Percentiles rank a stretch among this genome's conserved stretches.
Evolutionary conservation across 1,284 basidiomycete species (phyloP).

Genomic region (Cutaneotrichosporon sp.): DNA sequence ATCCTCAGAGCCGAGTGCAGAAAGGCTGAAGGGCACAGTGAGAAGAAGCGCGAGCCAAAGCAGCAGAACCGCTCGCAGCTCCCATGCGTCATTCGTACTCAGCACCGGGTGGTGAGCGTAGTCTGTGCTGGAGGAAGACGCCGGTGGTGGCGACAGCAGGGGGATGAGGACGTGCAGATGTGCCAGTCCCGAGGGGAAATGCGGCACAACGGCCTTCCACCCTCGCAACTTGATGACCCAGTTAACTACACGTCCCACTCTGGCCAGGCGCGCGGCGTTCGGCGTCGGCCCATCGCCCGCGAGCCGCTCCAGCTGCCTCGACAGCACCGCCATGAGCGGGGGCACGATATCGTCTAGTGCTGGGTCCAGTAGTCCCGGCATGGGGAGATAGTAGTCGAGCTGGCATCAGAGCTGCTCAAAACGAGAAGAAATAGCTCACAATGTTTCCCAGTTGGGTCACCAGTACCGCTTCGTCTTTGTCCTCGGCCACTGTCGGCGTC

Average conservation of each 20-base stretch:
- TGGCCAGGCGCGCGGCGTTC: conserved; percentile 50
- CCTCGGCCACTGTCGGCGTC: conserved; percentile 48
- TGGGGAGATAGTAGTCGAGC: conserved; percentile 89
- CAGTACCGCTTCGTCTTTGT: conserved; percentile 54
- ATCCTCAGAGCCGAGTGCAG: conserved; percentile 57
- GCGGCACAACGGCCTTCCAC: conserved; percentile 84
- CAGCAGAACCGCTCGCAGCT: conserved; percentile 74
- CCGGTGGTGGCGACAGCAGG: conserved; percentile 56
- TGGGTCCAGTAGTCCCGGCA: conserved; percentile 92
- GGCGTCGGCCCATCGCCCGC: conserved; percentile 24
- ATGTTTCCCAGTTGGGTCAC: conserved; percentile 49
- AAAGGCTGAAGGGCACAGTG: conserved; percentile 88
- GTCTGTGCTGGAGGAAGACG: conserved; percentile 45
- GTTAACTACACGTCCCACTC: conserved; percentile 67
- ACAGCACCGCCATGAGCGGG: conserved; percentile 68
- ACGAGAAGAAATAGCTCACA: conserved; percentile 24
- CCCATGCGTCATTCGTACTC: conserved; percentile 56
- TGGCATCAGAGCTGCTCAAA: conserved; percentile 38
- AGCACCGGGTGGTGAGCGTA: conserved; percentile 35
- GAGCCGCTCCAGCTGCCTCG: conserved; percentile 53
- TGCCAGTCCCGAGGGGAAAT: conserved; percentile 82
- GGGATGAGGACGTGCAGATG: conserved; percentile 72
- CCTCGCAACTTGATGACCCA: conserved; percentile 83
- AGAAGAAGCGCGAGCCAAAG: conserved; percentile 92
- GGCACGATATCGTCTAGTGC: conserved; percentile 74